Evolutionary conservation across 2,329 filamentous ascomycete genomes (phyloP).

Genomic region (Penicillium sp.): DNA sequence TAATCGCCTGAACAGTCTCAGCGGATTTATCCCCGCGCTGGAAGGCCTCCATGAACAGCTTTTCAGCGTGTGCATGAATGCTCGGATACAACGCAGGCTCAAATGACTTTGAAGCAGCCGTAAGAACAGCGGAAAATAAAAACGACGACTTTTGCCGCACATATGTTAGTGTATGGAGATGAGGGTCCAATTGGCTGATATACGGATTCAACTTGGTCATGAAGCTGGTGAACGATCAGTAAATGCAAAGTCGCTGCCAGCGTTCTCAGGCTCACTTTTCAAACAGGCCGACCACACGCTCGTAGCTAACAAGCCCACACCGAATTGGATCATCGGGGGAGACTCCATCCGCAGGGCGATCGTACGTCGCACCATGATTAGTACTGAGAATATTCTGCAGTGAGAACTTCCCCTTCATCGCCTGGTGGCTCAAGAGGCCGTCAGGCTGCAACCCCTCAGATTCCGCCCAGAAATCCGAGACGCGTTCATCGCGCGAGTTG

Average conservation of each 20-base stretch:
- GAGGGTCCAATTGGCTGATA: conserved; percentile 44
- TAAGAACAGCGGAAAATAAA: conserved; percentile 37
- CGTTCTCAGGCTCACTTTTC: conserved; percentile 19
- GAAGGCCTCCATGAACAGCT: conserved; percentile 31
- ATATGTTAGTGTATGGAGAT: conserved; percentile 40
- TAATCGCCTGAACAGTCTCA: conserved; percentile 42
- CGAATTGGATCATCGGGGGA: background rate
- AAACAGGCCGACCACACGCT: conserved; percentile 28
- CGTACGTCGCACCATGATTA: background rate
- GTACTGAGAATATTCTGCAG: conserved; percentile 1
- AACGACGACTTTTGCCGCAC: conserved; percentile 40
- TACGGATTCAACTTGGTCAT: conserved; percentile 43
- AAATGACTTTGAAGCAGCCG: conserved; percentile 40
- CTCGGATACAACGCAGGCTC: conserved; percentile 35
- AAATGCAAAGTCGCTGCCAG: background rate
- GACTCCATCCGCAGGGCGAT: background rate
- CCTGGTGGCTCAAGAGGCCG: background rate
- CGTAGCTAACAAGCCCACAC: conserved; percentile 27
- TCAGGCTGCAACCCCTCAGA: background rate
- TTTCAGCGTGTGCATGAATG: conserved; percentile 33
- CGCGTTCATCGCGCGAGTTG: background rate
- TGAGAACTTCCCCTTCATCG: conserved; percentile 1
- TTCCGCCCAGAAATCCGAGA: background rate
- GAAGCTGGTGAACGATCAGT: conserved; percentile 30
- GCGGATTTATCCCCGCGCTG: conserved; percentile 38